Evolutionary conservation across 176 grass and related monocot species (phyloP).

Genomic region (Puccinellia tenuiflora): DNA sequence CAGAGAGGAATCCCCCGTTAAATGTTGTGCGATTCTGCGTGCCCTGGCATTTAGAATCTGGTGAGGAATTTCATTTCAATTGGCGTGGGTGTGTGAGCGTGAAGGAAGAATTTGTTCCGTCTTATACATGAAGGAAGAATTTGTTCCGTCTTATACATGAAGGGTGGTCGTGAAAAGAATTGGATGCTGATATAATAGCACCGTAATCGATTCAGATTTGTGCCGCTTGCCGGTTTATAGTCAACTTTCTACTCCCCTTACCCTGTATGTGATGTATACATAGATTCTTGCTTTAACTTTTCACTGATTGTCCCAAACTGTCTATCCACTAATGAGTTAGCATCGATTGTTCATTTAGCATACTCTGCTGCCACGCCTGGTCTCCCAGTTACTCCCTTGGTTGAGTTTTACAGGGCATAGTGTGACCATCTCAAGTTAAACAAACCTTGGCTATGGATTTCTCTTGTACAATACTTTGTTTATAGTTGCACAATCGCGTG

Average conservation of each 20-base stretch:
- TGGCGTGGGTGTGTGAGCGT: background rate
- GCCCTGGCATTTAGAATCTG: background rate
- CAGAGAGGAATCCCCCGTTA: background rate
- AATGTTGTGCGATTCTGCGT: background rate
- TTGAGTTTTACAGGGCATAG: background rate
- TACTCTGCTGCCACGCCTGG: no score
- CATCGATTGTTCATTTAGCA: background rate
- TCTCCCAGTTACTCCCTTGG: background rate
- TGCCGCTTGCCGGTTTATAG: background rate
- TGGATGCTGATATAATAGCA: background rate
- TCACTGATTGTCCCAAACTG: background rate
- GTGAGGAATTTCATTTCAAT: background rate
- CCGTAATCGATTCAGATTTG: background rate
- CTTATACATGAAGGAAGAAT: no score
- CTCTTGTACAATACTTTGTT: background rate
- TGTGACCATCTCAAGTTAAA: background rate
- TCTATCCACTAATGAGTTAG: background rate
- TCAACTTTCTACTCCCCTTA: no score
- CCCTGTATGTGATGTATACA: no score
- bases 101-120: background rate
- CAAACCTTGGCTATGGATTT: background rate
- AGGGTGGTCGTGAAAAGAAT: background rate
- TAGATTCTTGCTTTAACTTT: background rate
- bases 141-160: no score
- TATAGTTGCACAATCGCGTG: background rate